phyloP scores from a whole-genome alignment of 805 yeast genomes.

The Pichia gijzeniarum region DNA sequence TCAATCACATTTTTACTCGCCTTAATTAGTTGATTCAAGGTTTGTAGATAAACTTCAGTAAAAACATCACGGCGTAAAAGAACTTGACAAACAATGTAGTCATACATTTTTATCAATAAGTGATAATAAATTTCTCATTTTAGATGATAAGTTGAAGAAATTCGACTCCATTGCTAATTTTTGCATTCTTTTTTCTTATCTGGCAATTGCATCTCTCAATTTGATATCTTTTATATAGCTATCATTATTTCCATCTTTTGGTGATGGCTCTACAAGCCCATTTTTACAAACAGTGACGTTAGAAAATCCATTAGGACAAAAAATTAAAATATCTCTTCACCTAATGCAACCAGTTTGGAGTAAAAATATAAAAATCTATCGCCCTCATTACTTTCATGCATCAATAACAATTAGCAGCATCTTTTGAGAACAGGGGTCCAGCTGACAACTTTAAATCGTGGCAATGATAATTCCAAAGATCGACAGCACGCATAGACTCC shows the following conservation, averaged over 20 bases:
- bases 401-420: conserved; percentile 29
- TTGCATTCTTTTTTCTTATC: conserved; percentile 37
- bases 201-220: conserved; percentile 29
- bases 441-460: conserved; percentile 42
- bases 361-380: conserved; percentile 41
- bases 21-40: conserved; percentile 36
- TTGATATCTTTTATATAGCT: conserved; percentile 2
- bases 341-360: conserved; percentile 39
- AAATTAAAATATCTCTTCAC: conserved; percentile 43
- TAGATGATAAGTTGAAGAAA: conserved; percentile 28
- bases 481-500: conserved; percentile 48
- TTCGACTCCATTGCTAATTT: conserved; percentile 36
- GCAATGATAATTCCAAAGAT: conserved; percentile 43
- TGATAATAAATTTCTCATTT: conserved; percentile 35
- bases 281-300: conserved; percentile 1
- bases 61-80: conserved; percentile 26
- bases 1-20: conserved; percentile 42
- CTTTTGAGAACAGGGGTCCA: conserved; percentile 42
- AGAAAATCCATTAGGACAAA: conserved; percentile 29
- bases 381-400: conserved; percentile 33
- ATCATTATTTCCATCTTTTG: conserved; percentile 3
- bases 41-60: conserved; percentile 32
- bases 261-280: background rate
- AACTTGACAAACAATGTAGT: conserved; percentile 41
- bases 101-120: conserved; percentile 46